A percentile compares a stretch with the other conserved stretches of the same genome.
These are phyloP conservation scores for Cyclaneusma minus DNA, from an alignment of 2,329 filamentous ascomycete species.

Conservation along the genomic window DNA sequence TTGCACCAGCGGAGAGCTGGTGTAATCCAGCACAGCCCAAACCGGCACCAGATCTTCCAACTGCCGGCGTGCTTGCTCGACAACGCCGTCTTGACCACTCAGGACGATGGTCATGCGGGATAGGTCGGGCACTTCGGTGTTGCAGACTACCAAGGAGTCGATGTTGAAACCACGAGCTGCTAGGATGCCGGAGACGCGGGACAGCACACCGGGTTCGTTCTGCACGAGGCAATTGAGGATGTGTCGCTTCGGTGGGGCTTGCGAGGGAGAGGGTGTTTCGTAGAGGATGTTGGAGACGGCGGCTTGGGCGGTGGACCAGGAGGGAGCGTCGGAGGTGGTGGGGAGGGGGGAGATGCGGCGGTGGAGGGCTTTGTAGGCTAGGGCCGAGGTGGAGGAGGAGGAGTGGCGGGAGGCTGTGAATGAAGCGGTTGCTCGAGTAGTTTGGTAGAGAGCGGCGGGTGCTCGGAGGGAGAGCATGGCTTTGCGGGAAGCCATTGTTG, in stretches of 20 bases:
- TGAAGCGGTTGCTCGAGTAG: constrained; percentile 7
- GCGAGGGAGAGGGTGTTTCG: constrained; percentile 79
- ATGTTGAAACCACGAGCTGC: constrained; percentile 98
- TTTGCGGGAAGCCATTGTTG: constrained; percentile 17
- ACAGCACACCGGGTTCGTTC: constrained; percentile 95
- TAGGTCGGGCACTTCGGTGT: constrained; percentile 90
- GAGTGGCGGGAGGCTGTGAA: constrained; percentile 9
- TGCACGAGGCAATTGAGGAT: constrained; percentile 97
- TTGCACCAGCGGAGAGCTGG: constrained; percentile 80
- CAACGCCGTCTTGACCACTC: constrained; percentile 87
- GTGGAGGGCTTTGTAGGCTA: constrained; percentile 94
- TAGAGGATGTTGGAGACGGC: constrained; percentile 98
- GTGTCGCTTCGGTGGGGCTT: constrained; percentile 78
- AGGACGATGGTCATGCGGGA: constrained; percentile 98
- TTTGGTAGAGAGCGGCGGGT: constrained; percentile 10
- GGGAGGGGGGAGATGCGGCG: constrained; percentile 77
- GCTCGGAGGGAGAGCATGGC: constrained; percentile 14
- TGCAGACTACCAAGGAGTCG: constrained; percentile 93
- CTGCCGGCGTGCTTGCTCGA: constrained; percentile 91
- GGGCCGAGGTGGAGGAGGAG: constrained; percentile 68
- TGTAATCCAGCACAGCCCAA: constrained; percentile 97
- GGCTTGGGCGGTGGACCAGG: constrained; percentile 83
- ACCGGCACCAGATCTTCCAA: constrained; percentile 94
- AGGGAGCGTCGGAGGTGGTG: constrained; percentile 56
- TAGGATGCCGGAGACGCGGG: constrained; percentile 88